A percentile compares a stretch with the other conserved stretches of the same genome.
phyloP scores from a whole-genome alignment of 1,139 yeast genomes.

The Magnusiomyces tetraspermus region DNA sequence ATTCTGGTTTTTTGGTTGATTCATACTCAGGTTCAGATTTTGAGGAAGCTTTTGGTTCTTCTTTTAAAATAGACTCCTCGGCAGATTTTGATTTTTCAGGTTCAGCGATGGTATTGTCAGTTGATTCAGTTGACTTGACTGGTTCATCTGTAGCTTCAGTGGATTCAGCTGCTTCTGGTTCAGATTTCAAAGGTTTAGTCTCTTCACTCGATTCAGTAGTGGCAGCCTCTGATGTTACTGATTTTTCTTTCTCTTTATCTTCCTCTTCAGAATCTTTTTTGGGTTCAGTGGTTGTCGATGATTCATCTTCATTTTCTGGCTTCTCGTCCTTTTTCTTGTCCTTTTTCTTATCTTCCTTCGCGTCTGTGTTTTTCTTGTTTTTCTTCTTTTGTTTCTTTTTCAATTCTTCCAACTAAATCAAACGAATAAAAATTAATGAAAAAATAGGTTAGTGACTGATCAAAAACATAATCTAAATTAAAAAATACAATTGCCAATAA shows the following conservation, averaged over 20 bases:
- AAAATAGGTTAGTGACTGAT: background rate
- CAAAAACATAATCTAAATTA: background rate
- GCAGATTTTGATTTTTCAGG: too few species aligned
- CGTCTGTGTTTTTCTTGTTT: conserved; percentile 26
- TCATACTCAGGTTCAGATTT: background rate
- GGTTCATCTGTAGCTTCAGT: background rate
- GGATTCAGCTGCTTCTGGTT: background rate
- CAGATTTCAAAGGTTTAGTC: conserved; percentile 13
- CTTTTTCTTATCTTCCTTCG: conserved; percentile 1
- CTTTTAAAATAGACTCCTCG: too few species aligned
- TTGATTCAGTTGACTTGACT: background rate
- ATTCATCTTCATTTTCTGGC: background rate
- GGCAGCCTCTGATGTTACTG: conserved; percentile 13
- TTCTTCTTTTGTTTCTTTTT: conserved; percentile 48
- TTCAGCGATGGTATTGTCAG: too few species aligned
- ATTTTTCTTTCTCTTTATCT: conserved; percentile 7
- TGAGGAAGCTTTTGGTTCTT: background rate
- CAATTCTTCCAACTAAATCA: conserved; percentile 43
- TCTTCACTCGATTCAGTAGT: conserved; percentile 14
- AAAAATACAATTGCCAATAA: background rate
- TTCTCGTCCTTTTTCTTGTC: background rate
- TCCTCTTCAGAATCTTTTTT: conserved; percentile 4
- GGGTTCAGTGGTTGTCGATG: background rate
- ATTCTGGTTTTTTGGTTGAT: background rate
- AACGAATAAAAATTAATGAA: background rate